These are phyloP conservation scores for Ustilago trichophora DNA, from an alignment of 1,284 basidiomycete species.

Conservation along the genomic window DNA sequence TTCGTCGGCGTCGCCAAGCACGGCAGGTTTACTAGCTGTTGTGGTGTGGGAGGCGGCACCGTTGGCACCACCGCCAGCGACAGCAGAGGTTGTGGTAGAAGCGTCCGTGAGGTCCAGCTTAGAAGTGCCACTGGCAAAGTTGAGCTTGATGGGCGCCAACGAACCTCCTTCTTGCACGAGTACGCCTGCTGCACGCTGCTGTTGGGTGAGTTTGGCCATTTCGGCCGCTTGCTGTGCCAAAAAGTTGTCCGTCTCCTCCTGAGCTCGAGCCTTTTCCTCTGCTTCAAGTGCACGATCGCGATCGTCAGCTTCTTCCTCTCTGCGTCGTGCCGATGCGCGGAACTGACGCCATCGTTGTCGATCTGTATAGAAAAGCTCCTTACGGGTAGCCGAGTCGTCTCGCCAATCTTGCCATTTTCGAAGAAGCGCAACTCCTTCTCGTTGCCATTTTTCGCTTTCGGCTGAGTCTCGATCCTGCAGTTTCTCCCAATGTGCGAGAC, in stretches of 20 bases:
- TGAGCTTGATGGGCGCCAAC: conserved; percentile 58
- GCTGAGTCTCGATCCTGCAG: conserved; percentile 26
- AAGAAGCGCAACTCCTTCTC: conserved; percentile 17
- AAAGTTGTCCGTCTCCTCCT: conserved; percentile 57
- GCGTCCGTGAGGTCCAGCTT: neutral
- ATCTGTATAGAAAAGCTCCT: conserved; percentile 52
- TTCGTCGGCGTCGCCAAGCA: conserved; percentile 54
- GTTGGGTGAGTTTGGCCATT: conserved; percentile 52
- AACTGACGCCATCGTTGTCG: conserved; percentile 56
- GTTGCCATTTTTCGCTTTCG: conserved; percentile 31
- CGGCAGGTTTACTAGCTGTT: neutral
- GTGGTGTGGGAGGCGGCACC: neutral
- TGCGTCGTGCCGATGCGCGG: conserved; percentile 30
- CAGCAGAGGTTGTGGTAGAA: neutral
- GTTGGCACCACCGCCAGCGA: conserved; percentile 4
- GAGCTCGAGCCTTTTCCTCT: conserved; percentile 39
- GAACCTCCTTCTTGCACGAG: conserved; percentile 39
- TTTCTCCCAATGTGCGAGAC: conserved; percentile 57
- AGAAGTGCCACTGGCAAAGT: conserved; percentile 21
- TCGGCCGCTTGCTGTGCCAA: conserved; percentile 59
- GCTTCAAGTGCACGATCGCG: conserved; percentile 35
- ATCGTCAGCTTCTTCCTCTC: conserved; percentile 54
- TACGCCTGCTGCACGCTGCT: conserved; percentile 56
- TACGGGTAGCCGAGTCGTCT: conserved; percentile 28
- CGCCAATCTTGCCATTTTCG: conserved; percentile 39